Base-by-base conservation (phyloP, 306 rosid genomes). In the Citrullus colocynthis region DNA sequence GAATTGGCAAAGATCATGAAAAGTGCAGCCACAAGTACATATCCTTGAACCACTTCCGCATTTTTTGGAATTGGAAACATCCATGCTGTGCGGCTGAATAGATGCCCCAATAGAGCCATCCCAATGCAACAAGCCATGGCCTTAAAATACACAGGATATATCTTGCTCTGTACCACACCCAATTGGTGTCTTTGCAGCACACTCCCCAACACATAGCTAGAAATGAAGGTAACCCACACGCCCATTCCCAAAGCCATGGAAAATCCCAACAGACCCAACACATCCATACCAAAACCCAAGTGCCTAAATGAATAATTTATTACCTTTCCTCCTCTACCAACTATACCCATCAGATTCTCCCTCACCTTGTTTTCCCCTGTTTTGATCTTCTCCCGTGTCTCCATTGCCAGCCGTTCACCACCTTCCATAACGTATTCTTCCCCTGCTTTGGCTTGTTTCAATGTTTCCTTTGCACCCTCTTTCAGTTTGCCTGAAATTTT, bases 81-180 rank as follows among this genome's bases (percentile, higher is more conserved):
- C 20, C 60, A 72, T 4, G 62, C 78, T 14, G 81, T 30, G 3
- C 71, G 88, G 56, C 78, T 56, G 61, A 87, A 79, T 10, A 91
- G 45, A 76, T 82, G 91, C 1, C 90, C 90, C 44, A 92, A 41
- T 6, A 92, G 58, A 62, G 93, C 89, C 64, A 86, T 24, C 60
- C 84, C 90, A 44, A 90, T 42, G 61, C 81, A 28, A 56, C 75
- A 84, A 32, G 81, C 85, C 97, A 89, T 89, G 58, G 80, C 85
- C 80, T 80, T 79, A 62, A 94, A 94, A 80, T 90, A 94, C 52
- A 88, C 88, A 9, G 91, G 92, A 80, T 87, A 94, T n/a, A 94
- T 89, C 88, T 92, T 92, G 84, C 95, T 92, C 82, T 92, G 96
- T 45, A 86, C 90, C 83, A 94, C 74, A 9, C 86, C 98, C 75